phyloP scores from a whole-genome alignment of 169 alveolate genomes.

The Pseudocohnilembus persalinus region DNA sequence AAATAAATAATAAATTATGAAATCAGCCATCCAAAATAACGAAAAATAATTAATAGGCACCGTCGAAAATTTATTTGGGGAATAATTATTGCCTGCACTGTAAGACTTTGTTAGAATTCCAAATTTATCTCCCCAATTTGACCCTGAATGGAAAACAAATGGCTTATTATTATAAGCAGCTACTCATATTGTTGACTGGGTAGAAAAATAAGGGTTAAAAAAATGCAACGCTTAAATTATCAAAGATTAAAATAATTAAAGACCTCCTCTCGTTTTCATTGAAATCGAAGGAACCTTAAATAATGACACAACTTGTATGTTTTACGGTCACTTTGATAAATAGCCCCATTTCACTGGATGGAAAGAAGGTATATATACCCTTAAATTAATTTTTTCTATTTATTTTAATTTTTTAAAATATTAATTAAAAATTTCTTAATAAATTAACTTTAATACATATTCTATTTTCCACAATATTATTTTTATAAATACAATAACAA shows the following conservation, averaged over 20 bases:
- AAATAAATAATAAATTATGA: too few species aligned
- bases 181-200: conserved; percentile 52
- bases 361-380: conserved; percentile 54
- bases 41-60: conserved; percentile 26
- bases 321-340: conserved; percentile 81
- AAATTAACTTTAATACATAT: too few species aligned
- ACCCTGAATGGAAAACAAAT: conserved; percentile 63
- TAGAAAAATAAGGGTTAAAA: conserved; percentile 34
- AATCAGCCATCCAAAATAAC: background rate
- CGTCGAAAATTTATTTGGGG: conserved; percentile 48
- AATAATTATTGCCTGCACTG: conserved; percentile 46
- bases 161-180: conserved; percentile 69
- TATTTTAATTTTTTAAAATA: too few species aligned
- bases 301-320: conserved; percentile 40
- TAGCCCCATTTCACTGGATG: conserved; percentile 76
- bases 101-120: conserved; percentile 67
- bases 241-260: conserved; percentile 20
- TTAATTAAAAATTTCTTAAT: too few species aligned
- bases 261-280: conserved; percentile 51
- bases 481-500: too few species aligned
- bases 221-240: conserved; percentile 49
- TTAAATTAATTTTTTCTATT: too few species aligned
- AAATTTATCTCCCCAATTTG: conserved; percentile 69
- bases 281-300: conserved; percentile 28
- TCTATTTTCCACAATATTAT: too few species aligned